These are phyloP conservation scores for Termitomyces heimii DNA, from an alignment of 768 basidiomycete species.

Conservation along the genomic window DNA sequence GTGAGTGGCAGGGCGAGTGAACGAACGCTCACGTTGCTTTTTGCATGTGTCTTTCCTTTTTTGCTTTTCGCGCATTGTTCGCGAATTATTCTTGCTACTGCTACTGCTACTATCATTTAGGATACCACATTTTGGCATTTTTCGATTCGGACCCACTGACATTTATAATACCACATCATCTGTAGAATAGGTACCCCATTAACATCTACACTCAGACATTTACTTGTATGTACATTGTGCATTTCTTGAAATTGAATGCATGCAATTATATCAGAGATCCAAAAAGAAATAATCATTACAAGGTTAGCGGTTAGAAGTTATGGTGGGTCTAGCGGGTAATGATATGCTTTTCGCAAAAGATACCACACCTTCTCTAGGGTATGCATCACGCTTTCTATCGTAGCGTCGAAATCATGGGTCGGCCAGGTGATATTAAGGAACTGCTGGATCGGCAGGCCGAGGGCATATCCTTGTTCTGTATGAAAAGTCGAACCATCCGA, in stretches of 20 bases:
- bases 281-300: not conserved
- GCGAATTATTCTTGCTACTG: not conserved
- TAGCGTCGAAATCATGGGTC: constrained; percentile 20
- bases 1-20: constrained; percentile 22
- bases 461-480: constrained; percentile 20
- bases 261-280: not conserved
- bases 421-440: constrained; percentile 29
- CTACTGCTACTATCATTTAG: not conserved
- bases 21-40: not conserved
- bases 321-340: constrained; percentile 54
- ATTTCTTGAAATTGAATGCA: constrained; percentile 4
- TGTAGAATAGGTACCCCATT: constrained; percentile 11
- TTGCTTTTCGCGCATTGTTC: not conserved
- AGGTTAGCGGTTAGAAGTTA: not conserved
- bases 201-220: not conserved
- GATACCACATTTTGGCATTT: constrained; percentile 1
- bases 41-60: constrained; percentile 4
- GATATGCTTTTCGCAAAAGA: constrained; percentile 42
- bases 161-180: constrained; percentile 1
- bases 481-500: not conserved
- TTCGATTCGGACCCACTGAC: constrained; percentile 7
- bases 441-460: constrained; percentile 22
- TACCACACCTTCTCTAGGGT: constrained; percentile 40
- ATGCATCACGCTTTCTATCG: constrained; percentile 29
- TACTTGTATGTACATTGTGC: constrained; percentile 1